These are phyloP conservation scores for Nicotiana noctiflora DNA, from an alignment of 257 asterid genomes.

Conservation along the genomic window DNA sequence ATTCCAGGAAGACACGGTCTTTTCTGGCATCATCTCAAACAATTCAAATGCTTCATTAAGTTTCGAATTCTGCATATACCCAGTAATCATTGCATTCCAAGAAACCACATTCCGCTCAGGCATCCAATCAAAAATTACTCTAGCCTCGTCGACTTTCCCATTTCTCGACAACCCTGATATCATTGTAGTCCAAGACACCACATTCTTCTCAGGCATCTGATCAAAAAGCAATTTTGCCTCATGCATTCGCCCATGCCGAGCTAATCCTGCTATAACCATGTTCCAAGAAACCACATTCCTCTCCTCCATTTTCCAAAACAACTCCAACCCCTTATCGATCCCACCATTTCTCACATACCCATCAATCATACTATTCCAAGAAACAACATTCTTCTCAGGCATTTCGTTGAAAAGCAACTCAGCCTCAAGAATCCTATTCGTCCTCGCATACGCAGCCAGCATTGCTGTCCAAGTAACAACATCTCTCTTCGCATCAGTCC, in stretches of 20 bases:
- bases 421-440: conserved; percentile 28
- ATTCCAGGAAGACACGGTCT: conserved; percentile 42
- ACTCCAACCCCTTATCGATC: conserved; percentile 34
- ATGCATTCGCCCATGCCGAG: conserved; percentile 36
- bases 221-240: conserved; percentile 41
- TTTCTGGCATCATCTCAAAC: conserved; percentile 40
- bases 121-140: conserved; percentile 40
- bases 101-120: conserved; percentile 51
- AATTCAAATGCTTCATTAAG: conserved; percentile 32
- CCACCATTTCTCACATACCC: conserved; percentile 35
- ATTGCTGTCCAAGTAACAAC: conserved; percentile 57
- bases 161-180: conserved; percentile 39
- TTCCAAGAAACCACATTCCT: conserved; percentile 58
- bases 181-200: conserved; percentile 54
- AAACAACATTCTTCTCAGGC: conserved; percentile 44
- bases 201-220: conserved; percentile 41
- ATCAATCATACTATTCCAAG: conserved; percentile 59
- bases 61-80: conserved; percentile 34
- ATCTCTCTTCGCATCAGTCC: conserved; percentile 45
- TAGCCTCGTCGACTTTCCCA: conserved; percentile 45
- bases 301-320: conserved; percentile 49
- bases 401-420: conserved; percentile 47
- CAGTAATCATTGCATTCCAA: conserved; percentile 62
- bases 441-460: conserved; percentile 44
- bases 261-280: conserved; percentile 46